Evolutionary conservation across 208 protist species (phyloP), one percentile per base, ranked within the genome.

Genomic region (Herpetomonas samuelpessoai): DNA sequence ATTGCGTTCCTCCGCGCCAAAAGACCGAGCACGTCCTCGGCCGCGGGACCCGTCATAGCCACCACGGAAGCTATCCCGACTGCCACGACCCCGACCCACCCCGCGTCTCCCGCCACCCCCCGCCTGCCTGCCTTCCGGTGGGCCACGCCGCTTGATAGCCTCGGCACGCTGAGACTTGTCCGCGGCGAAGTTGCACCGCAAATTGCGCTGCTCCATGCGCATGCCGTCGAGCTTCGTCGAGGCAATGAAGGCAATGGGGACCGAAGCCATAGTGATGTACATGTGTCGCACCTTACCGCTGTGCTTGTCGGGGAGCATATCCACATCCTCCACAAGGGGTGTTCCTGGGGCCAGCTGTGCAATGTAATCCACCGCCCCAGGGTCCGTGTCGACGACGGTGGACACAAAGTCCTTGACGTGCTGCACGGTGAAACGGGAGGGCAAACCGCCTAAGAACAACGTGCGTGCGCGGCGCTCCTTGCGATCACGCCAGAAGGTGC

Each of bases 111-210:
- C n/a, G n/a, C n/a, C n/a, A n/a, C n/a, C n/a, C n/a, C n/a, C n/a
- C n/a, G n/a, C n/a, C n/a, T n/a, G n/a, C n/a, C n/a, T n/a, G n/a
- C n/a, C n/a, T n/a, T n/a, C n/a, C n/a, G n/a, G n/a, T n/a, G 1
- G 6, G 26, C 64, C 61, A 7, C 78, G 71, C 10, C 73, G 62
- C 12, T 62, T 57, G 56, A 95, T 95, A 1, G 89, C 89, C 45
- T 83, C 80, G 3, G 76, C 68, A 1, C 89, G 81, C 74, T 95
- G 79, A 14, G 59, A 57, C 68, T 91, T 92, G 59, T 95, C 86
- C 0, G 85, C 58, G 3, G 89, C 81, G 60, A 92, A 91, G 61
- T 95, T 95, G 53, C 85, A 92, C n/a, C 89, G 80, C 41, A 95
- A 67, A 19, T 49, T 49, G 4, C 62, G 57, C 3, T 75, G 73